Base-by-base conservation (phyloP, 768 basidiomycete species). In the Kwoniella botswanensis region DNA sequence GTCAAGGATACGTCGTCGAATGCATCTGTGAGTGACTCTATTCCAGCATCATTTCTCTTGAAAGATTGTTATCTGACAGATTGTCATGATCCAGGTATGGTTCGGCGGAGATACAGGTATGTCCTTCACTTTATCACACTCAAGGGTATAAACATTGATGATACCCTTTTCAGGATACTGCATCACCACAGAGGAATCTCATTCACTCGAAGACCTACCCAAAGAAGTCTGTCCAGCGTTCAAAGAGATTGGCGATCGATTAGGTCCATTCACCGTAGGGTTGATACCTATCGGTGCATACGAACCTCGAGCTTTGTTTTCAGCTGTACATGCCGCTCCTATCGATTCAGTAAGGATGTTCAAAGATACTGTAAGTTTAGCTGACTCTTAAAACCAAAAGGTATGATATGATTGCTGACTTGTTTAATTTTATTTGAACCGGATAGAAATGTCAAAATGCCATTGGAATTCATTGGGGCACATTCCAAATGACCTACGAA, bases 51-150 rank as follows among this genome's bases (percentile, higher is more conserved):
- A 41, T 44, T 60, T 60, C 29, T 29, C 43, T 44, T 24, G 42
- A 26, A 26, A 26, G 26, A 26, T 26, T 26, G 26, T 26, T 26
- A 26, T 3, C 26, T 26, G 26, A 26, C 3, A 26, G 26, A 26
- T 26, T 26, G 26, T 26, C 26, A 26, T 26, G 26, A 26, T 42
- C 58, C 22, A n/a, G 75, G 73, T 83, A 53, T 85, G 76, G 76
- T 87, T 92, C 78, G 90, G 85, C 6, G 91, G 91, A 13, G 91
- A 91, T 79, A 92, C 90, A 1, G 90, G 88, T 10, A 88, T 89
- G 77, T 24, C 73, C 86, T 0, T 88, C 89, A 17, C 70, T 71
- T 42, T 46, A 13, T 67, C 57, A 18, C 21, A 35, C 21, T 58
- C 22, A 43, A 55, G 35, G 50, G 63, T 9, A 46, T 41, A 26